Conservation (phyloP, 495 filamentous ascomycete species). For the Articulospora tetracladia region DNA sequence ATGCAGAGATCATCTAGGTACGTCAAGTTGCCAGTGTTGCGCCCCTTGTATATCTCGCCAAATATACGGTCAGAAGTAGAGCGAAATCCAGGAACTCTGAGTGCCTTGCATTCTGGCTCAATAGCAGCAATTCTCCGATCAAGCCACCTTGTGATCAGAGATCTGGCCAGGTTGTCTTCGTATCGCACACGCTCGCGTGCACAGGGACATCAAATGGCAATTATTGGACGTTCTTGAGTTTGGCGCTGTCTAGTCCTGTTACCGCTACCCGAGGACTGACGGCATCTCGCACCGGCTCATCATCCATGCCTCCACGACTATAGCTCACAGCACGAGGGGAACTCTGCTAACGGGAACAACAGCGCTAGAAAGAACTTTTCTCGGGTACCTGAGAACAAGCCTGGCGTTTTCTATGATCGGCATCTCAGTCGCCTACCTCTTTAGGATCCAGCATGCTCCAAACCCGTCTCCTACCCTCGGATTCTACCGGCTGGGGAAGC, state of each 20-base stretch:
- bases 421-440: slow-evolving; percentile 64
- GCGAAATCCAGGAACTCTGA: neutral
- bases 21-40: slow-evolving; percentile 17
- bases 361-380: slow-evolving; percentile 79
- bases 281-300: neutral
- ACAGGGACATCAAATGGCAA: neutral
- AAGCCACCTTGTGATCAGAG: neutral
- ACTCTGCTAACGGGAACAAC: slow-evolving; percentile 2
- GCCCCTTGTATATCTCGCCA: too few species aligned
- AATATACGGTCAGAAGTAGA: neutral
- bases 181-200: neutral
- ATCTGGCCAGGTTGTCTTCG: neutral
- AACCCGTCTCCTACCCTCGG: slow-evolving; percentile 41
- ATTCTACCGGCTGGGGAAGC: slow-evolving; percentile 62
- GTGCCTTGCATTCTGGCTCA: neutral
- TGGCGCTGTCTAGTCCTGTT: neutral
- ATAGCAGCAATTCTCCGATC: neutral
- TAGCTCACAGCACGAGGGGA: neutral
- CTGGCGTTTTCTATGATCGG: slow-evolving; percentile 64
- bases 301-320: neutral
- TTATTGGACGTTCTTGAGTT: neutral
- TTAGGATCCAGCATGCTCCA: slow-evolving; percentile 49
- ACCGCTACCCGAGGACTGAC: neutral
- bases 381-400: slow-evolving; percentile 73
- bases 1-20: slow-evolving; percentile 53